Evolutionary conservation across 208 protist genomes (phyloP), one percentile per base, ranked within the genome.

Genomic region (Wallacemonas sp.): DNA sequence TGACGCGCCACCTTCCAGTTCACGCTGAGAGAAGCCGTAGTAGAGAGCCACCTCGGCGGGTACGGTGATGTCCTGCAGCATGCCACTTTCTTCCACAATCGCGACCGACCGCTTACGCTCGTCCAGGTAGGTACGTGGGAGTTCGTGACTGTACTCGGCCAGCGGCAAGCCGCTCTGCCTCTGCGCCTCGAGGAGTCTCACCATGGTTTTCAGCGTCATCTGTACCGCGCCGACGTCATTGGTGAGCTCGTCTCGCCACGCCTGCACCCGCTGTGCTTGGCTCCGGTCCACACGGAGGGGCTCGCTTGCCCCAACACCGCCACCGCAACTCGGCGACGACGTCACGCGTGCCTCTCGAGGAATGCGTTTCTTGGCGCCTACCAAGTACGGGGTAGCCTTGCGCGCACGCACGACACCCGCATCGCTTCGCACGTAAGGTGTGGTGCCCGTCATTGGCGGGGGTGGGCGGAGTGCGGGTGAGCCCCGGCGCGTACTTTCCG

Each of bases 41-140:
- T 84, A 80, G 28, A 80, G 51, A 17, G 84, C 79, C 9, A 90
- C 82, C 26, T 88, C 76, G 34, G 79, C 66, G 36, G 88, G 88
- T 6, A 94, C 66, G 28, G 87, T 70, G 26, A 77, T 90, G 63
- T 94, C 88, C 21, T 78, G 54, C 47, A 94, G 72, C 82, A 91
- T 90, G 28, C 85, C 83, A 30, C 84, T 87, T 3, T 80, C 66
- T 19, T 75, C 61, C 12, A 94, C 58, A 33, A 90, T 91, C 31
- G 75, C 64, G 8, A 84, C 41, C 31, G 84, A 94, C n/a, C 66
- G 67, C 17, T 62, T 61, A 6, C 88, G 82, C 72, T 94, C 88
- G 21, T 85, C 59, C 56, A 81, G 28, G 67, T 79, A 81, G n/a
- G 61, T 76, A 1, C 22, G 71, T 21, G 77, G 74, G 30, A 84